phyloP scores from a whole-genome alignment of 805 yeast genomes.

The Pichia scutulata region DNA sequence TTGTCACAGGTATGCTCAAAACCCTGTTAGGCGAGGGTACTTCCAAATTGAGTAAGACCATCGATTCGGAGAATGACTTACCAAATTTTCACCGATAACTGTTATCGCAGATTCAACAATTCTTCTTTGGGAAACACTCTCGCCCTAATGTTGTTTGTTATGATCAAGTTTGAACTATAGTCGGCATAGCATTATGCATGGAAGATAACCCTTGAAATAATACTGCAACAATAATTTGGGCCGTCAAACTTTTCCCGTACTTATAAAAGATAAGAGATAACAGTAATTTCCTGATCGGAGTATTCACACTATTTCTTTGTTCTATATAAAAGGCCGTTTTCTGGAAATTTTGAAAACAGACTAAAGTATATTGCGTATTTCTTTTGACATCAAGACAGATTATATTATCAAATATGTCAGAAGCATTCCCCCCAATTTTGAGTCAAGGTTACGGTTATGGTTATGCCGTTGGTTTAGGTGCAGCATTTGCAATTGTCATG shows the following conservation, averaged over 20 bases:
- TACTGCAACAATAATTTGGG: too few relatives aligned
- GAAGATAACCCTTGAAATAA: too few relatives aligned
- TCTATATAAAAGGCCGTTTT: not conserved
- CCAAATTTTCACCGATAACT: not conserved
- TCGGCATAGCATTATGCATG: too few relatives aligned
- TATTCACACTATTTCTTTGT: too few relatives aligned
- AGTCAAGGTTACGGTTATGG: conserved; percentile 35
- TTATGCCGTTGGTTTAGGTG: conserved; percentile 35
- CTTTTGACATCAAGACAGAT: too few relatives aligned
- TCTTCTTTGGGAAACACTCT: not conserved
- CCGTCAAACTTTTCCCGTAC: too few relatives aligned
- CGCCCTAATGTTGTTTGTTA: too few relatives aligned
- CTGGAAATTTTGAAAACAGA: not conserved
- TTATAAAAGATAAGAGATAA: too few relatives aligned
- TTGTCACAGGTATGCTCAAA: too few relatives aligned
- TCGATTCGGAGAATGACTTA: not conserved
- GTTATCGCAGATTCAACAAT: not conserved
- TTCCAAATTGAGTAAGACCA: not conserved
- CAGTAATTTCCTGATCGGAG: too few relatives aligned
- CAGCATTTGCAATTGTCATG: conserved; percentile 40
- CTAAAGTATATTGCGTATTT: too few relatives aligned
- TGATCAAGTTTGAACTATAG: too few relatives aligned
- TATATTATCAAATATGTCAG: conserved; percentile 5
- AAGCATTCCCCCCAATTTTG: conserved; percentile 17
- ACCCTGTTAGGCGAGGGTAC: not conserved